A percentile compares a stretch with the other conserved stretches of the same genome.
phyloP scores from a whole-genome alignment of 805 yeast species.

The Nakazawaea wyomingensis region DNA sequence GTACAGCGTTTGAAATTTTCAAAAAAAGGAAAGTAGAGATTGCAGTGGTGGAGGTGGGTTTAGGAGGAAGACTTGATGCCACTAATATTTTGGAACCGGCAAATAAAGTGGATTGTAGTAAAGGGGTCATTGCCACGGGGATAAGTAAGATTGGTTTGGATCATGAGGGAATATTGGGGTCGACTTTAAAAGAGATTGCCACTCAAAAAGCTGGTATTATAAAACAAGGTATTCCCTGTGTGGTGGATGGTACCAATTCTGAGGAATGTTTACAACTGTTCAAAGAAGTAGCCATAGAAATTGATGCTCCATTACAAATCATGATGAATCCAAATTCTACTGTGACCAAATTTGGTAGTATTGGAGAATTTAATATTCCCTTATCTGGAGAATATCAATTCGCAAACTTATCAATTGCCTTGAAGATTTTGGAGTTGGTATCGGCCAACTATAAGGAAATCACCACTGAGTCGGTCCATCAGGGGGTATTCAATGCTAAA shows the following conservation, averaged over 20 bases:
- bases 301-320: slow-evolving; percentile 25
- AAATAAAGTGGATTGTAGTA: background rate
- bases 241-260: slow-evolving; percentile 67
- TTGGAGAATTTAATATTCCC: slow-evolving; percentile 36
- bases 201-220: slow-evolving; percentile 83
- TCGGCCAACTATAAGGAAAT: slow-evolving; percentile 19
- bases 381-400: slow-evolving; percentile 70
- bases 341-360: slow-evolving; percentile 8
- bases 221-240: slow-evolving; percentile 53
- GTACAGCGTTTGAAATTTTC: slow-evolving; percentile 78
- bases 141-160: slow-evolving; percentile 85
- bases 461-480: slow-evolving; percentile 26
- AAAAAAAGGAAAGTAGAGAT: slow-evolving; percentile 51
- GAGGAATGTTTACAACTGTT: slow-evolving; percentile 45
- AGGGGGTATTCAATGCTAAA: slow-evolving; percentile 48
- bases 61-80: slow-evolving; percentile 88
- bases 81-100: slow-evolving; percentile 61
- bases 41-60: slow-evolving; percentile 90
- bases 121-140: slow-evolving; percentile 56
- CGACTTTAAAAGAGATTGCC: slow-evolving; percentile 61
- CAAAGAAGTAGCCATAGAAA: slow-evolving; percentile 26
- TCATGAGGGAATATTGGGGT: slow-evolving; percentile 75
- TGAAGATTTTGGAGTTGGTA: slow-evolving; percentile 43
- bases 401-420: slow-evolving; percentile 64
- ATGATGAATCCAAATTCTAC: slow-evolving; percentile 5